These are phyloP conservation scores for Fusarium austroafricanum DNA, from an alignment of 2,329 filamentous ascomycete genomes.

Conservation along the genomic window DNA sequence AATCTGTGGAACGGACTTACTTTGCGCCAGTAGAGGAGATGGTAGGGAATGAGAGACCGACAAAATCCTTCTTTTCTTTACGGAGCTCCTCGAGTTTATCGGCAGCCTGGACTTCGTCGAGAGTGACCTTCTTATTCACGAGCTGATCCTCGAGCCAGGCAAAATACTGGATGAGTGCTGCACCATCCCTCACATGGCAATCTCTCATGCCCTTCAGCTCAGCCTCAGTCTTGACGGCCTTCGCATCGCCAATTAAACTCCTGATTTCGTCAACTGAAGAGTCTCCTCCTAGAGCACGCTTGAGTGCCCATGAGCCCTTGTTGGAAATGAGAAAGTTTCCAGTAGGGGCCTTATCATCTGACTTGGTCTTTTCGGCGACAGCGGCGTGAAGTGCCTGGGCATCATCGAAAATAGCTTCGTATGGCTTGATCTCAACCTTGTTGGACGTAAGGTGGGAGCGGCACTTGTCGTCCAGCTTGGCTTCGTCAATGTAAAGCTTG, in stretches of 20 bases:
- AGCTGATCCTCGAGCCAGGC: slow-evolving; percentile 96
- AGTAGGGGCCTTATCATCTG: slow-evolving; percentile 44
- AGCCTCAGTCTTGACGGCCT: slow-evolving; percentile 91
- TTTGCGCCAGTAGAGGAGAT: slow-evolving; percentile 92
- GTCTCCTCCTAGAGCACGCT: slow-evolving; percentile 85
- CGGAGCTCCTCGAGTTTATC: slow-evolving; percentile 87
- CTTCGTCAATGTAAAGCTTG: slow-evolving; percentile 85
- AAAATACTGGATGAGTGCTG: slow-evolving; percentile 91
- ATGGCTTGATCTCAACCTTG: slow-evolving; percentile 81
- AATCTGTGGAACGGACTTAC: slow-evolving; percentile 55
- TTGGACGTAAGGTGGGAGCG: slow-evolving; percentile 76
- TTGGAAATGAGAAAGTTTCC: slow-evolving; percentile 88
- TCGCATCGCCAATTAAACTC: slow-evolving; percentile 89
- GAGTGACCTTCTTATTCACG: slow-evolving; percentile 73
- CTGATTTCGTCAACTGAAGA: slow-evolving; percentile 85
- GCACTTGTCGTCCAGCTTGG: slow-evolving; percentile 78
- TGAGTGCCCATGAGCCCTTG: slow-evolving; percentile 92
- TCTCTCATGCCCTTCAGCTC: slow-evolving; percentile 93
- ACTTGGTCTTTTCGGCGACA: slow-evolving; percentile 55
- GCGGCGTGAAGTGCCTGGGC: slow-evolving; percentile 67
- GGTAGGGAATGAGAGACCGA: slow-evolving; percentile 92
- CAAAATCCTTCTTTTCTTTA: slow-evolving; percentile 77
- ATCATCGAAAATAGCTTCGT: slow-evolving; percentile 83
- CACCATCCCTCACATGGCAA: slow-evolving; percentile 93
- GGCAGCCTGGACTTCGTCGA: slow-evolving; percentile 92